A percentile compares a stretch with the other conserved stretches of the same genome.
Evolutionary conservation across 176 grass and related monocot species (phyloP).

Genomic region (Carex parvula): DNA sequence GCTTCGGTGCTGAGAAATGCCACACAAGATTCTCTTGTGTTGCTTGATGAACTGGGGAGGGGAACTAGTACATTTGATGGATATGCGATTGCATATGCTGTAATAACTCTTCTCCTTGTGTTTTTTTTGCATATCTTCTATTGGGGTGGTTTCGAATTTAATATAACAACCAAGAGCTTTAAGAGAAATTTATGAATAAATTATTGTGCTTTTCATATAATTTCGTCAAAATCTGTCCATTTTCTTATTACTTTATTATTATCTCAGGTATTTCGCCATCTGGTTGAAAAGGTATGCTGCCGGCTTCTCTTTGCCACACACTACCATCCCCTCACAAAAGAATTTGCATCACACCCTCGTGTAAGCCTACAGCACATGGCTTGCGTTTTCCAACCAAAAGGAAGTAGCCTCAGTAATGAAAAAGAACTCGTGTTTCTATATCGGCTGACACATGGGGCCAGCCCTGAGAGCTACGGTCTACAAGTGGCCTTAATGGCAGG

Average conservation of each 20-base stretch:
- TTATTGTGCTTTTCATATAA: not conserved
- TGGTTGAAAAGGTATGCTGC: conserved; percentile 68
- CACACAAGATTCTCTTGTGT: conserved; percentile 89
- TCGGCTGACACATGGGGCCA: conserved; percentile 57
- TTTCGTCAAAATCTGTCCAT: not conserved
- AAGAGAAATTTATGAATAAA: not conserved
- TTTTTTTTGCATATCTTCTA: not conserved
- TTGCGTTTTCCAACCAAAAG: conserved; percentile 52
- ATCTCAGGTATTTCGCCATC: conserved; percentile 81
- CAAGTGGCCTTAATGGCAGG: conserved; percentile 86
- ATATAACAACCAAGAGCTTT: not conserved
- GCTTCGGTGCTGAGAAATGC: conserved; percentile 79
- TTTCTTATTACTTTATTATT: not conserved
- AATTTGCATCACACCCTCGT: conserved; percentile 77
- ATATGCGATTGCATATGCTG: conserved; percentile 95
- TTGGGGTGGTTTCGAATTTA: not conserved
- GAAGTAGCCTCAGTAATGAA: conserved; percentile 9
- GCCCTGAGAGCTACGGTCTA: conserved; percentile 83
- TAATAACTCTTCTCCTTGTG: conserved; percentile 29
- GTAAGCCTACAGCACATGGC: conserved; percentile 92
- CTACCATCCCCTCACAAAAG: conserved; percentile 88
- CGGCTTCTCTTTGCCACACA: conserved; percentile 88
- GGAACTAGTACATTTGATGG: conserved; percentile 99
- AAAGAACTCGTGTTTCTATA: conserved; percentile 81
- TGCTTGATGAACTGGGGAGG: conserved; percentile 96